phyloP scores from a whole-genome alignment of 805 yeast species.

The Pichia eremophila region DNA sequence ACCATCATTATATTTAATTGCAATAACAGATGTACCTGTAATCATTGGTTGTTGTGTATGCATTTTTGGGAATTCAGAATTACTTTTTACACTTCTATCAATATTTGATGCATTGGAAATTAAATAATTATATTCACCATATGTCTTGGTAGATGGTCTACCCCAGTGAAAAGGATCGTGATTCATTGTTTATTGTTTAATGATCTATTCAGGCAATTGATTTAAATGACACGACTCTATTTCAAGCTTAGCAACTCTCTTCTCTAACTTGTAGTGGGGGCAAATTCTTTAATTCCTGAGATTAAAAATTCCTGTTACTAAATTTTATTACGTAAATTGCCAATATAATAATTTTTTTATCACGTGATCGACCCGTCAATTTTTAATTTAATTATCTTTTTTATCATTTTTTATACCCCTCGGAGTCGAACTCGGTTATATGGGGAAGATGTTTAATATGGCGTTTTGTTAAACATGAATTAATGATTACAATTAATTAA shows the following conservation, averaged over 20 bases:
- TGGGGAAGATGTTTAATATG: background rate
- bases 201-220: background rate
- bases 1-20: conserved; percentile 84
- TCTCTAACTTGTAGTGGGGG: background rate
- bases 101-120: conserved; percentile 54
- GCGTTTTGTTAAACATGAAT: background rate
- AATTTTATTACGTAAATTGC: too few species aligned
- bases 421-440: conserved; percentile 1
- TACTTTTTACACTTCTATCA: conserved; percentile 11
- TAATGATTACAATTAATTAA: background rate
- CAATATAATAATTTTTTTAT: too few species aligned
- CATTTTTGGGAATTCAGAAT: conserved; percentile 53
- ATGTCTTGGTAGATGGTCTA: conserved; percentile 74
- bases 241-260: too few species aligned
- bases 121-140: conserved; percentile 68
- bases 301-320: too few species aligned
- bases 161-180: conserved; percentile 97
- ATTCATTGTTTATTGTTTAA: conserved; percentile 46
- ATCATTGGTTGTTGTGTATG: conserved; percentile 92
- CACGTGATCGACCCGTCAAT: background rate
- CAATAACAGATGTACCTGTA: conserved; percentile 93
- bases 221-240: too few species aligned
- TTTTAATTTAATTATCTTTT: too few species aligned
- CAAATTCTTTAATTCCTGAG: background rate
- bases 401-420: background rate